These are phyloP conservation scores for Capniomyces stellatus DNA, from an alignment of 371 early-diverging fungal genomes.

Conservation along the genomic window DNA sequence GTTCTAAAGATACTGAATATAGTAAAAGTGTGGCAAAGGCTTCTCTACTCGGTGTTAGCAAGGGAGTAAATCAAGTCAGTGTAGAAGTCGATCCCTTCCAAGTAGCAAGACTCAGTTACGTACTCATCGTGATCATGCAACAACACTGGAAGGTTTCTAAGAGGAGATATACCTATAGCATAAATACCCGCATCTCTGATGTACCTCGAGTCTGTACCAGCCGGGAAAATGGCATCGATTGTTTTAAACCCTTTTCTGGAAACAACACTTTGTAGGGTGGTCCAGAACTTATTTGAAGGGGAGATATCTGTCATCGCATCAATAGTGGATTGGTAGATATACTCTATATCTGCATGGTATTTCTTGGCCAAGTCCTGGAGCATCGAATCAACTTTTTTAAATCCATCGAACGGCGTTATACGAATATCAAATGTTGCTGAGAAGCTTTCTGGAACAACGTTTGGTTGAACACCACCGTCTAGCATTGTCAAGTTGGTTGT, in stretches of 20 bases:
- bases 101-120: conserved; percentile 40
- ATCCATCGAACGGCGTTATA: conserved; percentile 39
- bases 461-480: conserved; percentile 33
- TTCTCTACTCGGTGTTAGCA: no score
- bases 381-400: conserved; percentile 28
- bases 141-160: conserved; percentile 47
- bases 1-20: no score
- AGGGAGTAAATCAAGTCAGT: conserved; percentile 26
- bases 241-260: conserved; percentile 18
- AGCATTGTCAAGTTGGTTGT: conserved; percentile 54
- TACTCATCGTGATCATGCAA: conserved; percentile 68
- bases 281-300: conserved; percentile 32
- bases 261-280: conserved; percentile 13
- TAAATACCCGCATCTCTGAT: conserved; percentile 47
- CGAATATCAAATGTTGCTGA: conserved; percentile 49
- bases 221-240: conserved; percentile 56
- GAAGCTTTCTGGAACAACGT: conserved; percentile 45
- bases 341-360: conserved; percentile 31
- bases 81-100: conserved; percentile 52
- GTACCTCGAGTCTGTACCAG: conserved; percentile 54
- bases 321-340: conserved; percentile 32
- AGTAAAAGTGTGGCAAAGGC: no score
- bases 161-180: conserved; percentile 50
- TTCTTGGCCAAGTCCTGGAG: conserved; percentile 31
- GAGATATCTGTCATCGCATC: conserved; percentile 29